Percentiles rank a stretch among this genome's conserved stretches.
These are phyloP conservation scores for Candida stauntonica DNA, from an alignment of 805 yeast genomes.

Conservation along the genomic window DNA sequence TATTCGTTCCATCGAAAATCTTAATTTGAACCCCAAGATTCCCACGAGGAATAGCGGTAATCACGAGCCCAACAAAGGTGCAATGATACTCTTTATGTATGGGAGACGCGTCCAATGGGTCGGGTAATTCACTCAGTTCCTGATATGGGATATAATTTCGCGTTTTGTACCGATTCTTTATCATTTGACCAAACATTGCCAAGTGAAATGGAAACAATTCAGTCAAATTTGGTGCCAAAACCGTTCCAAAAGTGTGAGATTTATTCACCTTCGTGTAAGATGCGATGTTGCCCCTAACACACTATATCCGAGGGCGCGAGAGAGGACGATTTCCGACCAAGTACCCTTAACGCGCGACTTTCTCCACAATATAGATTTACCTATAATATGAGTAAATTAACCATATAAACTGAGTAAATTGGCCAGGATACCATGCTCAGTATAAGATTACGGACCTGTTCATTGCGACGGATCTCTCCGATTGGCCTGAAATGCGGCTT, in stretches of 20 bases:
- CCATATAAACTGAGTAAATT: too few species aligned
- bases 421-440: too few species aligned
- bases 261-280: too few species aligned
- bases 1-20: slow-evolving; percentile 3
- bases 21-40: not conserved
- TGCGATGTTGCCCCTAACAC: too few species aligned
- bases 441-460: too few species aligned
- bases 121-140: not conserved
- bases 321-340: not conserved
- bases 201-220: too few species aligned
- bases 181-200: too few species aligned
- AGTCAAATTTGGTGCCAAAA: too few species aligned
- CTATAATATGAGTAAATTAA: not conserved
- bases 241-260: too few species aligned
- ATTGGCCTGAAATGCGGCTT: not conserved
- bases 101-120: not conserved
- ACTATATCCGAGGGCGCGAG: not conserved
- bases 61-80: slow-evolving; percentile 1
- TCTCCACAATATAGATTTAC: not conserved
- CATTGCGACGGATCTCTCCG: not conserved
- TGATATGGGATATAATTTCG: not conserved
- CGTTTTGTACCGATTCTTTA: not conserved
- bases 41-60: not conserved
- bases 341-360: not conserved
- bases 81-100: slow-evolving; percentile 1